A percentile compares a stretch with the other conserved stretches of the same genome.
Evolutionary conservation across 148 eudicot species (phyloP).

Genomic region (Rheum nobile): DNA sequence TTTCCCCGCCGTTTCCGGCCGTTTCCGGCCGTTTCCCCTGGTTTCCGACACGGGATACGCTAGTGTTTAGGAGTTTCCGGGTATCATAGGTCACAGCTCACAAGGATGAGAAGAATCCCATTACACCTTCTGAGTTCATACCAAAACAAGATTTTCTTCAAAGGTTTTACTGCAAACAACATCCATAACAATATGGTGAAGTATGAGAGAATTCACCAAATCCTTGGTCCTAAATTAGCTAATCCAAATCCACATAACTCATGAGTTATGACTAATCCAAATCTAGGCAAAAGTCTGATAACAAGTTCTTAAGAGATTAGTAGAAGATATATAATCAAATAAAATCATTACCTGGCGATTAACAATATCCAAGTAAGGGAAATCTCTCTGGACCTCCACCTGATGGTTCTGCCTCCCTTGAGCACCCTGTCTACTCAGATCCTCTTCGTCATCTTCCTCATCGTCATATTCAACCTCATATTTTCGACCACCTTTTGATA

Average conservation of each 20-base stretch:
- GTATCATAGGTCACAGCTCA: no score
- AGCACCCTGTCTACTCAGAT: slow-evolving; percentile 11
- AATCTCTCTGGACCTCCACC: slow-evolving; percentile 62
- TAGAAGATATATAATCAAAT: background rate
- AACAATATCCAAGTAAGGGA: slow-evolving; percentile 90
- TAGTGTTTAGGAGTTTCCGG: no score
- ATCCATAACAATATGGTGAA: background rate
- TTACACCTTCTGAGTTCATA: background rate
- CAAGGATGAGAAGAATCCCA: background rate
- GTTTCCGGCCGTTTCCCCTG: no score
- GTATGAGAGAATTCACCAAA: background rate
- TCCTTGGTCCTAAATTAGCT: background rate
- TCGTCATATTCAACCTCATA: slow-evolving; percentile 17
- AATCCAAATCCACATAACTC: background rate
- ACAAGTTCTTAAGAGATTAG: background rate
- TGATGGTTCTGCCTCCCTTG: slow-evolving; percentile 32
- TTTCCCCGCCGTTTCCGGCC: no score
- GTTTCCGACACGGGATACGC: no score
- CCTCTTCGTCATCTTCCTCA: slow-evolving; percentile 27
- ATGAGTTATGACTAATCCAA: background rate
- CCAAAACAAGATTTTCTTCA: background rate
- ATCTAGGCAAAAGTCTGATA: background rate
- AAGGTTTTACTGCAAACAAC: background rate
- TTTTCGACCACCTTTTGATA: slow-evolving; percentile 9
- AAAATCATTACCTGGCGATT: slow-evolving; percentile 69